Percentiles rank a stretch among this genome's conserved stretches.
phyloP scores from a whole-genome alignment of 805 yeast species.

The Teunomyces barrocoloradensis region DNA sequence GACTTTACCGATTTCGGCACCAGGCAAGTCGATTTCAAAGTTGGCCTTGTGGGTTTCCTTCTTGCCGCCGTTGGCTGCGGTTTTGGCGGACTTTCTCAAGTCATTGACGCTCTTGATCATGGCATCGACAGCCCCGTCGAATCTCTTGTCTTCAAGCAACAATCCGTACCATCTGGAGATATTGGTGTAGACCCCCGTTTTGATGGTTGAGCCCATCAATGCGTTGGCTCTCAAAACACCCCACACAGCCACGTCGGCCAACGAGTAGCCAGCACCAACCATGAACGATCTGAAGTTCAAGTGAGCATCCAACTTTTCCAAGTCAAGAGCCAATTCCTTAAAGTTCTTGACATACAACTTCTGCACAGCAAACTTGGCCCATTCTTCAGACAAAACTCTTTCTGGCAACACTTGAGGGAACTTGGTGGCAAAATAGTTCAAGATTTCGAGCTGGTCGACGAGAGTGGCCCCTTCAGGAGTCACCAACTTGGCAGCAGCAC shows the following conservation, averaged over 20 bases:
- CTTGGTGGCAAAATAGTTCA: slow-evolving; percentile 49
- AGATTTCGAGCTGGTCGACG: slow-evolving; percentile 43
- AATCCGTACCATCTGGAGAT: slow-evolving; percentile 91
- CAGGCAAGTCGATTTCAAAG: slow-evolving; percentile 88
- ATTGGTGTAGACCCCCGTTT: slow-evolving; percentile 79
- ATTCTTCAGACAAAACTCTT: slow-evolving; percentile 41
- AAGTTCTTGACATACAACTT: slow-evolving; percentile 81
- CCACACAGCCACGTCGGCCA: slow-evolving; percentile 89
- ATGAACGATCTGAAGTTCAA: slow-evolving; percentile 82
- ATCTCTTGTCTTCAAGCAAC: slow-evolving; percentile 62
- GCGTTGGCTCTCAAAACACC: slow-evolving; percentile 92
- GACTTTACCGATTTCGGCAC: slow-evolving; percentile 90
- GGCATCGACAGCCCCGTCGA: slow-evolving; percentile 67
- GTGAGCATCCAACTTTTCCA: slow-evolving; percentile 79
- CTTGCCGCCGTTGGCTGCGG: slow-evolving; percentile 37
- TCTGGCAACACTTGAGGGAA: slow-evolving; percentile 45
- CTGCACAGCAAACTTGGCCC: slow-evolving; percentile 66
- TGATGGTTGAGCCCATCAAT: slow-evolving; percentile 86
- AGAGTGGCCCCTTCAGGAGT: slow-evolving; percentile 42
- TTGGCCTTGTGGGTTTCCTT: slow-evolving; percentile 92
- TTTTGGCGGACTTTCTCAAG: slow-evolving; percentile 64
- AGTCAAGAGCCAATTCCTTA: slow-evolving; percentile 72
- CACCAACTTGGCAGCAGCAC: slow-evolving; percentile 42
- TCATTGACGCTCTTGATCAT: slow-evolving; percentile 70
- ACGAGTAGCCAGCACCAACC: slow-evolving; percentile 60